Conservation (phyloP, 1,139 yeast species). For the Candida labiduridarum region DNA sequence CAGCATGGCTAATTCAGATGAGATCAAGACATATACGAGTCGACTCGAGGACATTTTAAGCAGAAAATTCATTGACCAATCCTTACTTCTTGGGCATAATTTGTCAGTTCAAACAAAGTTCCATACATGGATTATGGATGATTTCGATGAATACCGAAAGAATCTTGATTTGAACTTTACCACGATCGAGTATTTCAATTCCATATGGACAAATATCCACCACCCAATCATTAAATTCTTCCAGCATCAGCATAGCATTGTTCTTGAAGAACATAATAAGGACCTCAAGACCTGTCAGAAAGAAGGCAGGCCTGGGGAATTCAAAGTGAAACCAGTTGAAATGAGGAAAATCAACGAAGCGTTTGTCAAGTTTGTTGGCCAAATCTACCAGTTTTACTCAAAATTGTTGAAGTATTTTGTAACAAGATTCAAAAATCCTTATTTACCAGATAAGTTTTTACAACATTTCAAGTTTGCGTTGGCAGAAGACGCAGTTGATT, state of each 20-base stretch:
- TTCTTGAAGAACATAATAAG: constrained; percentile 22
- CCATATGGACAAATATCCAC: constrained; percentile 62
- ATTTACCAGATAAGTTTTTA: constrained; percentile 32
- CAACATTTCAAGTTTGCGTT: constrained; percentile 25
- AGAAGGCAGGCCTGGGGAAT: constrained; percentile 14
- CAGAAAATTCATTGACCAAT: constrained; percentile 41
- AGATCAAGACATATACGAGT: constrained; percentile 26
- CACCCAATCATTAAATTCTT: constrained; percentile 64
- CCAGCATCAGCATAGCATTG: constrained; percentile 40
- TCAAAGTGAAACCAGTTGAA: constrained; percentile 49
- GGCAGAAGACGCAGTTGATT: constrained; percentile 17
- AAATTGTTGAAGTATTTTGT: constrained; percentile 39
- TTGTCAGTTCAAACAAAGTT: constrained; percentile 47
- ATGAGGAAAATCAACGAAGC: constrained; percentile 56
- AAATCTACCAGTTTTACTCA: constrained; percentile 49
- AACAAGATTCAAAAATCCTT: constrained; percentile 36
- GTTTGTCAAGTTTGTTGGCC: constrained; percentile 50
- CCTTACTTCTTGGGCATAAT: constrained; percentile 48
- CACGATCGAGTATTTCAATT: constrained; percentile 44
- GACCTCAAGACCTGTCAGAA: constrained; percentile 17
- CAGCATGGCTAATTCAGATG: constrained; percentile 19
- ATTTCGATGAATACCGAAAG: constrained; percentile 29
- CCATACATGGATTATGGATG: constrained; percentile 37
- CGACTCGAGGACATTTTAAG: constrained; percentile 34
- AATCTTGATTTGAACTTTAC: constrained; percentile 24